A percentile compares a stretch with the other conserved stretches of the same genome.
phyloP scores from a whole-genome alignment of 1,284 basidiomycete genomes.

The Heterobasidion occidentale region DNA sequence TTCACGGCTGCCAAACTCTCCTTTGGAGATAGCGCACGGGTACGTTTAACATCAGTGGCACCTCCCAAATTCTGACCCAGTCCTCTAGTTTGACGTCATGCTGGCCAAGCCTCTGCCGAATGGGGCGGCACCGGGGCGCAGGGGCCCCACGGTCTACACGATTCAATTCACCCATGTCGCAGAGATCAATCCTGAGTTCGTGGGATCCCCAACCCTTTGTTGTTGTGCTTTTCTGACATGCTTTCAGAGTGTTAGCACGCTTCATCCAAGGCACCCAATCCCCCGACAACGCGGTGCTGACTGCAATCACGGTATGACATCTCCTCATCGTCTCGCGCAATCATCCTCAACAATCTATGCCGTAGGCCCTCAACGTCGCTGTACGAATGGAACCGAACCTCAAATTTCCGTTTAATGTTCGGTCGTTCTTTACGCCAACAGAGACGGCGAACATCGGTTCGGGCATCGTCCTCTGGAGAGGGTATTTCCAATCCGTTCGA shows the following conservation, averaged over 20 bases:
- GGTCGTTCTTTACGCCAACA: conserved; percentile 65
- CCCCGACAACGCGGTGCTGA: conserved; percentile 61
- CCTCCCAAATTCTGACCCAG: neutral
- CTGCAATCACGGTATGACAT: conserved; percentile 59
- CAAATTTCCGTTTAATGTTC: conserved; percentile 65
- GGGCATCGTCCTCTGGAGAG: conserved; percentile 65
- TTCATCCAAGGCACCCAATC: conserved; percentile 62
- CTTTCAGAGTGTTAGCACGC: conserved; percentile 49
- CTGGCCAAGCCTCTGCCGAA: conserved; percentile 26
- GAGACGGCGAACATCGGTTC: conserved; percentile 59
- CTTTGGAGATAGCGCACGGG: conserved; percentile 35
- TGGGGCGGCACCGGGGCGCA: conserved; percentile 11
- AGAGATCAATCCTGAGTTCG: conserved; percentile 69
- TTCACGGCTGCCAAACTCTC: conserved; percentile 51
- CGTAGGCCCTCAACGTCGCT: conserved; percentile 61
- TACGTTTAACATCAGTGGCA: conserved; percentile 1
- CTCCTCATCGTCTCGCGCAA: neutral
- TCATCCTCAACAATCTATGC: neutral
- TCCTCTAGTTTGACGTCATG: conserved; percentile 50
- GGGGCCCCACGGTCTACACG: conserved; percentile 51
- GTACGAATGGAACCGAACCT: conserved; percentile 33
- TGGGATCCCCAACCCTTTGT: conserved; percentile 4
- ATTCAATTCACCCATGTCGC: conserved; percentile 59
- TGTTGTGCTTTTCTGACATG: neutral
- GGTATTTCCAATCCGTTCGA: conserved; percentile 70